phyloP scores from a whole-genome alignment of 1,284 basidiomycete species.

The Sanghuangporus baumii region DNA sequence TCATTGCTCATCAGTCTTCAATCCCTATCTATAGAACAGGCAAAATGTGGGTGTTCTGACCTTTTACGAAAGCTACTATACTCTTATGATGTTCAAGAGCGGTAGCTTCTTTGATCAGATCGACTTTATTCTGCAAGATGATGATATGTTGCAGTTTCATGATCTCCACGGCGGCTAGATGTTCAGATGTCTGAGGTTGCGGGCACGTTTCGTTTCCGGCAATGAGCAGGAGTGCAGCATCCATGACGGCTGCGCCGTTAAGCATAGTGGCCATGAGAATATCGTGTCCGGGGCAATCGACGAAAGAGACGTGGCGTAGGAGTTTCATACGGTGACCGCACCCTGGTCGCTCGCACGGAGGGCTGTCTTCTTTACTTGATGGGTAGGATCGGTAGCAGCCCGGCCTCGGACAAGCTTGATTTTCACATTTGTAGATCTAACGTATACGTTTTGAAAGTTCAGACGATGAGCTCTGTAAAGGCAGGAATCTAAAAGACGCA shows the following conservation, averaged over 20 bases:
- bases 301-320: slow-evolving; percentile 93
- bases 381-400: slow-evolving; percentile 93
- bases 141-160: slow-evolving; percentile 99
- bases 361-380: slow-evolving; percentile 90
- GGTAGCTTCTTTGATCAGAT: slow-evolving; percentile 88
- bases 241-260: slow-evolving; percentile 99
- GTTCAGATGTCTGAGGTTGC: slow-evolving; percentile 98
- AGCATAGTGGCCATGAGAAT: slow-evolving; percentile 99
- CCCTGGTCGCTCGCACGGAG: slow-evolving; percentile 89
- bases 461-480: background rate
- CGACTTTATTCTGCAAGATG: slow-evolving; percentile 97
- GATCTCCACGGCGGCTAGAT: slow-evolving; percentile 97
- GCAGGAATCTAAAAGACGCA: slow-evolving; percentile 33
- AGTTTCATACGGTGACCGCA: slow-evolving; percentile 91
- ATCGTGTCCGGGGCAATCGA: slow-evolving; percentile 93
- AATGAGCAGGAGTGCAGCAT: slow-evolving; percentile 91
- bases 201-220: slow-evolving; percentile 99
- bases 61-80: slow-evolving; percentile 90
- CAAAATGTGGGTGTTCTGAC: slow-evolving; percentile 29
- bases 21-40: background rate
- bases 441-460: background rate
- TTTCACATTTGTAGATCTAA: slow-evolving; percentile 97
- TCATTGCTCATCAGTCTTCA: background rate
- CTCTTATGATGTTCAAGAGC: slow-evolving; percentile 92
- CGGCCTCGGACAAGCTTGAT: slow-evolving; percentile 87